These are phyloP conservation scores for Clavispora santaluciae DNA, from an alignment of 805 yeast species.

Conservation along the genomic window DNA sequence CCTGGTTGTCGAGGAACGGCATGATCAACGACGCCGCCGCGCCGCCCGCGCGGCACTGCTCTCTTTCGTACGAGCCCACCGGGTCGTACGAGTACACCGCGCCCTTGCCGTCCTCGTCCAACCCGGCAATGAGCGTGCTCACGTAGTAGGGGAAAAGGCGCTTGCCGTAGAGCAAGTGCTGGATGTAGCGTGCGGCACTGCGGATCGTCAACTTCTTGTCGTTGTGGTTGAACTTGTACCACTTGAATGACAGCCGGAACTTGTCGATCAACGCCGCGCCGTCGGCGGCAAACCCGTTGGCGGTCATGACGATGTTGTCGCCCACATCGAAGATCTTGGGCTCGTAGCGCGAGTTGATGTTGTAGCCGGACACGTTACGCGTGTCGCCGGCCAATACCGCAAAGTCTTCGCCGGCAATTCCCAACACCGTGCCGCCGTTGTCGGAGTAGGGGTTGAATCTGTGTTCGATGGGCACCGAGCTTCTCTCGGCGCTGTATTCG, in stretches of 20 bases:
- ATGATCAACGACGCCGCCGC: conserved; percentile 93
- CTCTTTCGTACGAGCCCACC: conserved; percentile 95
- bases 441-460: conserved; percentile 90
- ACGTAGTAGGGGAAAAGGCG: conserved; percentile 97
- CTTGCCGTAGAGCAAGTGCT: conserved; percentile 85
- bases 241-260: conserved; percentile 64
- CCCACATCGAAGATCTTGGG: conserved; percentile 88
- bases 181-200: conserved; percentile 86
- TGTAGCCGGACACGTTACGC: conserved; percentile 92
- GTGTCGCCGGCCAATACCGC: conserved; percentile 98
- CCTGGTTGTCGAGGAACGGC: conserved; percentile 98
- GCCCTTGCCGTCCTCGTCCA: conserved; percentile 88
- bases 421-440: conserved; percentile 95
- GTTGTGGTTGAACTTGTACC: conserved; percentile 87
- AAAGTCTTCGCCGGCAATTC: conserved; percentile 96
- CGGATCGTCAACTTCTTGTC: conserved; percentile 62
- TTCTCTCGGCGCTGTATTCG: conserved; percentile 12
- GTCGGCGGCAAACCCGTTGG: conserved; percentile 96
- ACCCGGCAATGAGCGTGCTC: conserved; percentile 89
- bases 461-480: conserved; percentile 72
- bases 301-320: conserved; percentile 79
- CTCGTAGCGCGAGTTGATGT: conserved; percentile 87
- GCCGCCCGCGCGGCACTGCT: conserved; percentile 97
- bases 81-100: conserved; percentile 96
- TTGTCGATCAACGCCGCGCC: conserved; percentile 78